Base-by-base conservation (phyloP, 345 rosid species). In the Rhodomyrtus tomentosa region DNA sequence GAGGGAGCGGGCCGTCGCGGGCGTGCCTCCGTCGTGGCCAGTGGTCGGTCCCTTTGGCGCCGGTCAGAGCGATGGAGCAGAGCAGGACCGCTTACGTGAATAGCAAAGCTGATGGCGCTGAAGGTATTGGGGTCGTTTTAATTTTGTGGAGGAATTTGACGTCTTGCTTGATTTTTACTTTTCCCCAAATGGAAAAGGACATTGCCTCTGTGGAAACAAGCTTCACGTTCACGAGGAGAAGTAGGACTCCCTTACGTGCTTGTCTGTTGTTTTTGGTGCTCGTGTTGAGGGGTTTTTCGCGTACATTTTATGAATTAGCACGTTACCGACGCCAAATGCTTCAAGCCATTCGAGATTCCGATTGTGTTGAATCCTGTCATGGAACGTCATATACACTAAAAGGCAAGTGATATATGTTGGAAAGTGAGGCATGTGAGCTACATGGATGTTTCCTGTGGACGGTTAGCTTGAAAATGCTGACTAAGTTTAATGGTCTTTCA, bases 11-110 rank as follows among this genome's bases (percentile, higher is more conserved):
- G 53, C 53, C 20, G 45, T 38, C 76, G 79, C 25, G 11, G 76
- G 24, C 10, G 79, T 42, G 9, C 22, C 79, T 68, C 45, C 79
- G 45, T 40, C 79, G 50, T 83, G 50, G 85, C 74, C 83, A 81
- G 85, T 88, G 90, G 85, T 74, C 82, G 83, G 85, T 87, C 81
- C 83, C 80, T 68, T 76, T 84, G 88, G 82, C 83, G 84, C 88
- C 91, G 72, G 85, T 93, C 80, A 81, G 81, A 88, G 95, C 95
- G 32, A 86, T 80, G 84, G 91, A 91, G 50, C 92, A 94, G 49
- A 76, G 94, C 22, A 82, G 86, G 50, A 74, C 88, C 21, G 82
- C 84, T 20, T 22, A 80, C 86, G 52, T 80, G 52, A 84, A 84
- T 14, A 51, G 56, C 82, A 80, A 79, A 82, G 82, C 80, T 45